These are phyloP conservation scores for Senna siamea DNA, from an alignment of 306 rosid genomes.

Conservation along the genomic window DNA sequence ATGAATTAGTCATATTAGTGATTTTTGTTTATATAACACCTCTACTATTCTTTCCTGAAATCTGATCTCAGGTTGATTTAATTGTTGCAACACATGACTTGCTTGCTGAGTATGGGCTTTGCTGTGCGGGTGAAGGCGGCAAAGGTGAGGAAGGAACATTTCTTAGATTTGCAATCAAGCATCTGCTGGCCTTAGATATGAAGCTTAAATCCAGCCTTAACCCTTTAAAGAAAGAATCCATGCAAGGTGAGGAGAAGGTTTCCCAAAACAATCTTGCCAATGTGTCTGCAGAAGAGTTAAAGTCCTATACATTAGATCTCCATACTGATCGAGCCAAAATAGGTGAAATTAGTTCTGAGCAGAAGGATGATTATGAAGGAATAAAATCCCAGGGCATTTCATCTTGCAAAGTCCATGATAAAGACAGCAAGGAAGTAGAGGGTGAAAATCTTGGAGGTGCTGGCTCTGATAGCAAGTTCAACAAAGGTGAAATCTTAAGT, in stretches of 20 bases:
- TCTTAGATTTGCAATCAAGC: slow-evolving; percentile 97
- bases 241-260: slow-evolving; percentile 52
- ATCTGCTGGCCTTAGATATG: slow-evolving; percentile 88
- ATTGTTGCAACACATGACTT: slow-evolving; percentile 92
- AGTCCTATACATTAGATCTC: slow-evolving; percentile 48
- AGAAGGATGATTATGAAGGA: slow-evolving; percentile 55
- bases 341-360: slow-evolving; percentile 49
- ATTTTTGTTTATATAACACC: slow-evolving; percentile 29
- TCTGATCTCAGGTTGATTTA: slow-evolving; percentile 76
- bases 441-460: slow-evolving; percentile 51
- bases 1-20: slow-evolving; percentile 34
- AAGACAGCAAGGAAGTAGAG: slow-evolving; percentile 54
- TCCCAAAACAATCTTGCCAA: slow-evolving; percentile 55
- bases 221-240: slow-evolving; percentile 56
- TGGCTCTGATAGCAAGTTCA: slow-evolving; percentile 49
- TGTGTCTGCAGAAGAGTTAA: slow-evolving; percentile 53
- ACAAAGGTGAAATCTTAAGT: slow-evolving; percentile 50
- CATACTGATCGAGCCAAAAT: slow-evolving; percentile 48
- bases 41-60: slow-evolving; percentile 32
- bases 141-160: slow-evolving; percentile 88
- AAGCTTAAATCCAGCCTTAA: slow-evolving; percentile 72
- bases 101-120: slow-evolving; percentile 94
- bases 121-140: slow-evolving; percentile 83
- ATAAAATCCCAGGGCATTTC: slow-evolving; percentile 49
- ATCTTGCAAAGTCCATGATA: slow-evolving; percentile 47